Evolutionary conservation across 176 grass and related monocot species (phyloP).

Genomic region (Rhynchospora breviuscula): DNA sequence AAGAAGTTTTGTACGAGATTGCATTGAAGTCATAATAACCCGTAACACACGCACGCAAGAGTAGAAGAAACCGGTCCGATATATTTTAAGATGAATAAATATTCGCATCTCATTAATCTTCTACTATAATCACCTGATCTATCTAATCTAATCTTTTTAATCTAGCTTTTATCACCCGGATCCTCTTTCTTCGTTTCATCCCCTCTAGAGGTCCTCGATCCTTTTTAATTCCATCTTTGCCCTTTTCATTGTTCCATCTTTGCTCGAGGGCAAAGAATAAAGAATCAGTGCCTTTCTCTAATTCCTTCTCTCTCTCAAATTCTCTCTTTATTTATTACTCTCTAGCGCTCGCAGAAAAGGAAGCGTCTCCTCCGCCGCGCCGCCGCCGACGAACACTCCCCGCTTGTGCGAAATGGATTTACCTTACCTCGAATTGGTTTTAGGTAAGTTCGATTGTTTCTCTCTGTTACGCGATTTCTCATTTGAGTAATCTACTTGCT

Average conservation of each 20-base stretch:
- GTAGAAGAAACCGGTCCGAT: neutral
- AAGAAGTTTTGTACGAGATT: neutral
- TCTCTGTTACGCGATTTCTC: neutral
- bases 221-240: neutral
- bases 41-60: neutral
- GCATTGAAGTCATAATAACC: neutral
- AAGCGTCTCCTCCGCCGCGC: constrained; percentile 17
- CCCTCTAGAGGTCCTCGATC: neutral
- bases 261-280: constrained; percentile 31
- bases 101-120: neutral
- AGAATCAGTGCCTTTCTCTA: constrained; percentile 13
- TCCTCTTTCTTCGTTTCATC: neutral
- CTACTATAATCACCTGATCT: neutral
- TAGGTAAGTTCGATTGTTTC: constrained; percentile 46
- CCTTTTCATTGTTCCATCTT: neutral
- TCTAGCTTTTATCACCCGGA: neutral
- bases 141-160: neutral
- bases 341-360: neutral
- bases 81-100: neutral
- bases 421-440: constrained; percentile 75
- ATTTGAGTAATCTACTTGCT: neutral
- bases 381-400: neutral
- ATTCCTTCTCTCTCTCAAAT: neutral
- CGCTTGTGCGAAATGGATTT: constrained; percentile 51
- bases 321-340: neutral